Evolutionary conservation across 805 yeast species (phyloP), one percentile per base, ranked within the genome.

Genomic region (Hyphopichia homilentoma): DNA sequence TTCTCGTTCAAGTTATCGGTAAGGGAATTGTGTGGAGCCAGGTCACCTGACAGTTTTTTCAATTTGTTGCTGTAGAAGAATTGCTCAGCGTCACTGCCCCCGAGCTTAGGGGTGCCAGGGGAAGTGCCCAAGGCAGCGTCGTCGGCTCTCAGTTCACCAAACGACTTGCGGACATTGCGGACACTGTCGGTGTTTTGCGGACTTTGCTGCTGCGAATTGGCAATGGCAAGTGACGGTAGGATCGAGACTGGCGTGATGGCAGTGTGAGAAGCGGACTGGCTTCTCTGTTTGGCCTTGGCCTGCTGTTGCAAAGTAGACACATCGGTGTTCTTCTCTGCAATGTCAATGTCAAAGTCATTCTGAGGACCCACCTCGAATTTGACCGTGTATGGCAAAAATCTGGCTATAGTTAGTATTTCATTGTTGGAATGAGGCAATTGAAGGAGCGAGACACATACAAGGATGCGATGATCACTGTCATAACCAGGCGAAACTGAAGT

Each of bases 371-470:
- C 70, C 41, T 75, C 77, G 41, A 75, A 75, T 41, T 81, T 84
- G n/a, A 82, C 87, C 3, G 87, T 79, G 47, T 78, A 78, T 2
- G 93, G 93, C 29, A 83, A 62, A 45, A 82, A 81, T 29, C 83
- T 75, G 37, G 16, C 13, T 8, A 20, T 20, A 11, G 12, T 4
- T 19, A 19, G 12, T 14, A 7, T 12, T 18, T 22, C 22, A 12
- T 23, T 16, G 5, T 16, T 14, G 7, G 14, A 15, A 22, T 16
- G n/a, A 17, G 15, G 8, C 12, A 8, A 18, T n/a, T 5, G 26
- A 6, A 13, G 7, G 14, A 11, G 13, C 7, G 7, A 28, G 25
- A 34, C 41, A 75, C 81, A 46, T 69, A 75, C 76, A 83, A 61
- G 11, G 90, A 79, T 11, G 84, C 88, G 17, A 83, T 74, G 26